Evolutionary conservation across 306 rosid species (phyloP).

Genomic region (Quercus alba): DNA sequence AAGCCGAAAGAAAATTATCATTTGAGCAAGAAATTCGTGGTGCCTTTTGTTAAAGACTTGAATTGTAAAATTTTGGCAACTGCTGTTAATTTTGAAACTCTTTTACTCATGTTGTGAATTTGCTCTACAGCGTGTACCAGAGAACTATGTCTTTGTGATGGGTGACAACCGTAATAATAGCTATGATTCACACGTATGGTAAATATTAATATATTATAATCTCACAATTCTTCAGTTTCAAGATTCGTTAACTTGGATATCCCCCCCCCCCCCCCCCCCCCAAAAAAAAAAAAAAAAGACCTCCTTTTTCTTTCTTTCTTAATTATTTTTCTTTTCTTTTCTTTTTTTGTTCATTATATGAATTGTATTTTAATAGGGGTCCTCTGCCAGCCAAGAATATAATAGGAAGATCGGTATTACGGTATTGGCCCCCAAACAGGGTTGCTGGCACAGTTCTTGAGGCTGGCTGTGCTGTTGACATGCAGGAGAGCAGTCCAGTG

Average conservation of each 20-base stretch:
- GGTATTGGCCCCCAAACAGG: slow-evolving; percentile 96
- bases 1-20: not conserved
- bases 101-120: slow-evolving; percentile 5
- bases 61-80: not conserved
- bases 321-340: too few relatives aligned
- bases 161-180: slow-evolving; percentile 99
- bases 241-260: slow-evolving; percentile 4
- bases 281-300: too few relatives aligned
- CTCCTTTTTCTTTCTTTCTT: not conserved
- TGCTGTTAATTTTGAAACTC: slow-evolving; percentile 10
- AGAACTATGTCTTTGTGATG: slow-evolving; percentile 88
- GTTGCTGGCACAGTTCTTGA: slow-evolving; percentile 64
- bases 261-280: not conserved
- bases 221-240: slow-evolving; percentile 6
- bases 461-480: slow-evolving; percentile 61
- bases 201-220: slow-evolving; percentile 22
- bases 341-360: slow-evolving; percentile 13
- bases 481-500: slow-evolving; percentile 39
- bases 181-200: slow-evolving; percentile 98
- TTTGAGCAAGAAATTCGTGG: not conserved
- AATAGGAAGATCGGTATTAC: slow-evolving; percentile 82
- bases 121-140: slow-evolving; percentile 71
- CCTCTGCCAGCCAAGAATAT: slow-evolving; percentile 91
- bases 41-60: not conserved
- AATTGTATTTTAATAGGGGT: slow-evolving; percentile 62